Evolutionary conservation across 2,329 filamentous ascomycete species (phyloP), one percentile per base, ranked within the genome.

Genomic region (Phoma sp.): DNA sequence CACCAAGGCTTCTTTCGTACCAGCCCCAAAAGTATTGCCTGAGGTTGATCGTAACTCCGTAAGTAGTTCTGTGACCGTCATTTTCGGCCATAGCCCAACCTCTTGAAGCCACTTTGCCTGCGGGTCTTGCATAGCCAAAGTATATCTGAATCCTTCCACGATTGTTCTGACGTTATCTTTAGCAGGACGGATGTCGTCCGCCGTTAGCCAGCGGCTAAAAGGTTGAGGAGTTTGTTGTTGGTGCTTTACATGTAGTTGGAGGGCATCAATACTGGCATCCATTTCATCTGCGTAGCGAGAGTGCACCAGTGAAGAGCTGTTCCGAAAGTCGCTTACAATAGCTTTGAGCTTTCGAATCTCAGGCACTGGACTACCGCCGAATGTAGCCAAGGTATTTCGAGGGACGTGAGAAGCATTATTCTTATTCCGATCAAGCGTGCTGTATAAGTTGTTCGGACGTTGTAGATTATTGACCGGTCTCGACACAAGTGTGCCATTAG

Each of bases 1-100:
- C 0, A 85, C 64, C 1, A 87, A 52, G 0, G 53, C 63, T 10
- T 78, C 62, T 29, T 77, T 78, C 65, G 80, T 75, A 0, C 68
- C 66, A 0, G 39, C 10, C 0, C 77, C 74, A 12, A 81, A 78
- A 0, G 9, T 10, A 0, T 39, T 25, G 1, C 56, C 56, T 0
- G 70, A 69, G 0, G 64, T 75, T 0, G 75, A 77, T 6, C 80
- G 74, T 0, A 87, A 67, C 32, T 82, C 79, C 38, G 81, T 76
- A 0, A 87, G 76, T 0, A 85, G 55, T 0, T 79, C 71, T 0
- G 77, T 50, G 0, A 70, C 72, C 0, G 79, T 82, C 2, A 80
- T 56, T 1, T 70, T 74, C 0, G 84, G 84, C 78, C 80, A 83
- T 0, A 84, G 65, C 0, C 75, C 67, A 0, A 74, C 79, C 0